A percentile compares a stretch with the other conserved stretches of the same genome.
These are phyloP conservation scores for Pseudogymnoascus sp. DNA, from an alignment of 2,329 filamentous ascomycete genomes.

Conservation along the genomic window DNA sequence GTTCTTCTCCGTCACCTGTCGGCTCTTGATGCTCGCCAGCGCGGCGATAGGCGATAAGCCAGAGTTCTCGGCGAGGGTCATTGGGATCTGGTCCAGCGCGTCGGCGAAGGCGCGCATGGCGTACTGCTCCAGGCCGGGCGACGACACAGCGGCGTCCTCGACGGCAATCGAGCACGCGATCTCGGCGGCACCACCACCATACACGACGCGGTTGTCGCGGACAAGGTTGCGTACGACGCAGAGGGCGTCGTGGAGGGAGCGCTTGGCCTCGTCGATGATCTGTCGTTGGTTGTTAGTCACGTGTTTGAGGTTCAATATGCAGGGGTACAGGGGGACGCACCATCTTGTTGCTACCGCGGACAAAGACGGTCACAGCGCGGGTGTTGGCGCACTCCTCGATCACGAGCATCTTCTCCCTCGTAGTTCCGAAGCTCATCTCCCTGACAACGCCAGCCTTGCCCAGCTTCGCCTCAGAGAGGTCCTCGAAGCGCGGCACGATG, in stretches of 20 bases:
- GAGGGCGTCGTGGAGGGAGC: slow-evolving; percentile 92
- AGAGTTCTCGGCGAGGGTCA: slow-evolving; percentile 96
- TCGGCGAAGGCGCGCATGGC: slow-evolving; percentile 97
- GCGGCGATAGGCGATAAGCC: slow-evolving; percentile 94
- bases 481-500: slow-evolving; percentile 95
- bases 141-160: slow-evolving; percentile 90
- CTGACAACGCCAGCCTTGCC: slow-evolving; percentile 82
- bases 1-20: slow-evolving; percentile 83
- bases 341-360: slow-evolving; percentile 99
- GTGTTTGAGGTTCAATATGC: slow-evolving; percentile 7
- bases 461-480: slow-evolving; percentile 83
- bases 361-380: slow-evolving; percentile 89
- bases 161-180: slow-evolving; percentile 95
- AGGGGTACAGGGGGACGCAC: slow-evolving; percentile 39
- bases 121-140: slow-evolving; percentile 95
- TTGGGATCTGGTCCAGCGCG: slow-evolving; percentile 84
- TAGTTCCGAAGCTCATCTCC: slow-evolving; percentile 95
- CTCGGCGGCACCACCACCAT: slow-evolving; percentile 92
- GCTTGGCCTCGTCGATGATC: slow-evolving; percentile 98
- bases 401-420: slow-evolving; percentile 97
- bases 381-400: slow-evolving; percentile 99
- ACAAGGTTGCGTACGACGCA: slow-evolving; percentile 97
- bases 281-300: slow-evolving; percentile 32
- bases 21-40: slow-evolving; percentile 87
- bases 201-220: slow-evolving; percentile 91